phyloP scores from a whole-genome alignment of 2,329 filamentous ascomycete genomes.

The Hyphodiscus sp. region DNA sequence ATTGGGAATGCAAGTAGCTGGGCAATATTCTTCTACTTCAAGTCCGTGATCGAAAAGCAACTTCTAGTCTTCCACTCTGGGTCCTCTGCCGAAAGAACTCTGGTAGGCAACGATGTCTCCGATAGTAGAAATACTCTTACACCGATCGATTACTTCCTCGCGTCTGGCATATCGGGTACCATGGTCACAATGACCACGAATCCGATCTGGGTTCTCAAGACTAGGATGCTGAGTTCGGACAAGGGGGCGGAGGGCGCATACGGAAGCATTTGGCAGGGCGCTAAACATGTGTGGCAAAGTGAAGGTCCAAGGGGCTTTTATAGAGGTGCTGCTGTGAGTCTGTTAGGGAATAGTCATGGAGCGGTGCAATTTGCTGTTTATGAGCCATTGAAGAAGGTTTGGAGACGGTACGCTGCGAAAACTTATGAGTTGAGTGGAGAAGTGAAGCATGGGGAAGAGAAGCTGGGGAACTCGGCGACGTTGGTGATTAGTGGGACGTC shows the following conservation, averaged over 20 bases:
- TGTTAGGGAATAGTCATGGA: slow-evolving; percentile 85
- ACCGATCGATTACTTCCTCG: slow-evolving; percentile 67
- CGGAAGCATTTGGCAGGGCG: slow-evolving; percentile 66
- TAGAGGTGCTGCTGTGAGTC: slow-evolving; percentile 72
- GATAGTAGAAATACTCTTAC: slow-evolving; percentile 11
- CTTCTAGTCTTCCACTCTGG: slow-evolving; percentile 22
- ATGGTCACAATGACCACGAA: slow-evolving; percentile 81
- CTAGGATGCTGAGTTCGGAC: slow-evolving; percentile 88
- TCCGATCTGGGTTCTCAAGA: slow-evolving; percentile 97
- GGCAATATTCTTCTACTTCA: slow-evolving; percentile 87
- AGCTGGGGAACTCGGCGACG: slow-evolving; percentile 44
- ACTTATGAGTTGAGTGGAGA: slow-evolving; percentile 17
- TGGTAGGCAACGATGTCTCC: neutral
- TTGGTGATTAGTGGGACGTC: slow-evolving; percentile 72
- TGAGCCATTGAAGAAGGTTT: slow-evolving; percentile 56
- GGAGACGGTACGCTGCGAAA: slow-evolving; percentile 46
- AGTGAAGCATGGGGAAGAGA: slow-evolving; percentile 20
- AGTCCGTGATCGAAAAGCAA: slow-evolving; percentile 45
- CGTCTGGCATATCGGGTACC: slow-evolving; percentile 64
- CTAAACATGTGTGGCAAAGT: slow-evolving; percentile 54
- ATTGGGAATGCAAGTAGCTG: slow-evolving; percentile 86
- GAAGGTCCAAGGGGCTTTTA: slow-evolving; percentile 83
- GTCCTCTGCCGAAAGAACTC: neutral
- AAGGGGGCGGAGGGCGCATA: slow-evolving; percentile 72
- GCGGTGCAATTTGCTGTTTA: slow-evolving; percentile 96